Evolutionary conservation across 148 eudicot species (phyloP).

Genomic region (Rhododendron vialii): DNA sequence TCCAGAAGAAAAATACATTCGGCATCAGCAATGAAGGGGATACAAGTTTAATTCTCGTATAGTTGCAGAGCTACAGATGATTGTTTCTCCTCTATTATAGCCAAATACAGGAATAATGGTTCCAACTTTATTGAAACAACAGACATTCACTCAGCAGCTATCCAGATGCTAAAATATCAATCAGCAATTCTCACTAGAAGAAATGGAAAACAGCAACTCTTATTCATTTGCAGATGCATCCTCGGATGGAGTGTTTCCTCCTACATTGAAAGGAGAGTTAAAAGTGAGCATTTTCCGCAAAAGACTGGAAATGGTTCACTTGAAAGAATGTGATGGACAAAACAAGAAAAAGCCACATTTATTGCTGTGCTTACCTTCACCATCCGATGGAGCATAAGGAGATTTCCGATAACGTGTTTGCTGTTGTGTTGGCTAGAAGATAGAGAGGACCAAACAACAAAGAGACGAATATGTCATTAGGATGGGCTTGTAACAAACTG

Average conservation of each 20-base stretch:
- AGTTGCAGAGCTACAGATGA: background rate
- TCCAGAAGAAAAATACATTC: conserved; percentile 3
- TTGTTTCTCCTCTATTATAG: background rate
- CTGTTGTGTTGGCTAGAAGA: conserved; percentile 63
- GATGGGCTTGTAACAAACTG: background rate
- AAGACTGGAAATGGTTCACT: background rate
- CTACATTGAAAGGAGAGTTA: conserved; percentile 24
- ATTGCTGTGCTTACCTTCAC: conserved; percentile 53
- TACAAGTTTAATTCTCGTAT: background rate
- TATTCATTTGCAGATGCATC: conserved; percentile 58
- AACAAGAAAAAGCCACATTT: background rate
- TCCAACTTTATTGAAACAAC: background rate
- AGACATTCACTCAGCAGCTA: background rate
- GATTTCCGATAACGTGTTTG: conserved; percentile 96
- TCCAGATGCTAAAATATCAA: background rate
- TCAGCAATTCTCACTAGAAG: background rate
- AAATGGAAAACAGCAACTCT: conserved; percentile 15
- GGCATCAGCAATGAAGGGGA: conserved; percentile 2
- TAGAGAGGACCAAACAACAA: conserved; percentile 5
- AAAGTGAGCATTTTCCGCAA: background rate
- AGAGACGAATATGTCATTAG: background rate
- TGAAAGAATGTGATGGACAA: background rate
- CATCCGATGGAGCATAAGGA: conserved; percentile 79
- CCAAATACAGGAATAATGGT: background rate
- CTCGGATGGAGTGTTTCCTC: conserved; percentile 50